Evolutionary conservation across 1,139 yeast species (phyloP).

Genomic region (Yamadazyma mexicana): DNA sequence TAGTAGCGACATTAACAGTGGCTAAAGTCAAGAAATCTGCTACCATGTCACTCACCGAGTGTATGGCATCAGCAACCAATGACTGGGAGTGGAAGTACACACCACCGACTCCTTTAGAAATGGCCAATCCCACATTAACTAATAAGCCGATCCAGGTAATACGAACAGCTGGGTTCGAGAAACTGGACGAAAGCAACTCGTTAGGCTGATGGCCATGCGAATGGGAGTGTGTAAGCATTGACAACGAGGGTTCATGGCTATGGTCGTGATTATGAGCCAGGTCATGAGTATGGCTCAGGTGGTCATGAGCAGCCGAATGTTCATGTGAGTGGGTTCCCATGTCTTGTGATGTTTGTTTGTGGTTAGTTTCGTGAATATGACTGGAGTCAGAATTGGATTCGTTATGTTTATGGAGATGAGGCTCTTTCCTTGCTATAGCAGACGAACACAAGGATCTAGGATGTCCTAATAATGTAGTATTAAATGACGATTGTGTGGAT

Average conservation of each 20-base stretch:
- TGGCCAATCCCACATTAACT: conserved; percentile 82
- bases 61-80: conserved; percentile 89
- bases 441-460: not conserved
- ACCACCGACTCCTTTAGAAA: conserved; percentile 87
- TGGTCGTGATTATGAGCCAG: conserved; percentile 13
- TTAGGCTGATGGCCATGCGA: conserved; percentile 39
- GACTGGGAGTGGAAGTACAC: conserved; percentile 93
- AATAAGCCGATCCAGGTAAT: conserved; percentile 90
- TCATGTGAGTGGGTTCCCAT: conserved; percentile 6
- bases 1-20: conserved; percentile 77
- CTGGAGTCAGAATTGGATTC: not conserved
- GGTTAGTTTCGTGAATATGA: conserved; percentile 4
- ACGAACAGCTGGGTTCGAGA: conserved; percentile 79
- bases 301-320: too few species aligned
- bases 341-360: not conserved
- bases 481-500: not conserved
- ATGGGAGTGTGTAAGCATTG: conserved; percentile 15
- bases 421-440: not conserved
- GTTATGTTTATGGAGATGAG: not conserved
- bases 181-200: conserved; percentile 39
- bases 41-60: conserved; percentile 84
- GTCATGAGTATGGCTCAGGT: conserved; percentile 4
- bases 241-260: conserved; percentile 9
- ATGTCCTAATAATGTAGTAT: not conserved
- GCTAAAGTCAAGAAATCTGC: conserved; percentile 87